Evolutionary conservation across 2,329 filamentous ascomycete genomes (phyloP), one percentile per base, ranked within the genome.

Genomic region (Cercospora zeae-maydis): DNA sequence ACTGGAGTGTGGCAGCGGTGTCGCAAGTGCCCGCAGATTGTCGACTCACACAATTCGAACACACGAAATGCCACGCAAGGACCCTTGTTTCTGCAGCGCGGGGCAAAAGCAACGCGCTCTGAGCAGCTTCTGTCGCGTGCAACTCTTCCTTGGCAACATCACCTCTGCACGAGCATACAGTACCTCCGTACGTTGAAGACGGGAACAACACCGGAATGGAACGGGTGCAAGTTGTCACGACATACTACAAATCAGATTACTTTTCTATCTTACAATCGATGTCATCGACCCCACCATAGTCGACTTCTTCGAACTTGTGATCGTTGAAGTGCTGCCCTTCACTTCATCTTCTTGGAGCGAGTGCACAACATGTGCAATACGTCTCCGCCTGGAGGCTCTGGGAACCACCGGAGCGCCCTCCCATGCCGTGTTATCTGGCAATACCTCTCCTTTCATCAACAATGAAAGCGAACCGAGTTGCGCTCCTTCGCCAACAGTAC

Each of bases 391-490:
- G 37, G 33, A 62, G 11, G n/a, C 61, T 30, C 68, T 57, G 19
- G 65, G 66, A 1, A 49, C 56, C 1, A 68, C 68, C 2, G 68
- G 67, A 3, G 66, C 63, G 1, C 68, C 67, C 45, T 69, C 67
- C 68, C 67, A 69, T 1, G 66, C 66, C 4, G 68, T 68, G 8
- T 27, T 34, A 39, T 65, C 64, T 2, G 68, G 67, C 45, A 69
- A 52, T 10, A 51, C 53, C 55, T 69, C 68, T 2, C 68, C 68
- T 36, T 70, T 69, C 68, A 70, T 69, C 30, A 70, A 58, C 24
- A 70, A 3, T 62, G 67, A 8, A 70, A 39, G 49, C 64, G 24
- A 63, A 7, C 69, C 69, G 27, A 70, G 58, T 39, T 68, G 67
- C 5, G 66, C 67, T n/a, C 64, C 61, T 19, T 65, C 64, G 1